Base-by-base conservation (phyloP, 2,329 filamentous ascomycete species). In the Xylogone sp. region DNA sequence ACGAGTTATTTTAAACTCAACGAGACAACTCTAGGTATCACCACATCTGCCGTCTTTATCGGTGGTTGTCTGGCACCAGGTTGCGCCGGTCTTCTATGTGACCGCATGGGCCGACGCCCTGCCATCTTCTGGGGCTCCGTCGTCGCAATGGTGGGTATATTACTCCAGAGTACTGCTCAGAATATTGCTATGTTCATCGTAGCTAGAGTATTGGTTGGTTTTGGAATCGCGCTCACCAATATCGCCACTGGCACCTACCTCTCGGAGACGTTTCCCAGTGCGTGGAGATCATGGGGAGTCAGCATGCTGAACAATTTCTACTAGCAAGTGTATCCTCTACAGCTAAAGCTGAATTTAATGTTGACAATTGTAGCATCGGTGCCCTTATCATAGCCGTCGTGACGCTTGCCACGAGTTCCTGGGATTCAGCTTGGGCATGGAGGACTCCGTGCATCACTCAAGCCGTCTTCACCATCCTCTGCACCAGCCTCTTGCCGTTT, bases 11-110 rank as follows among this genome's bases (percentile, higher is more conserved):
- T 82, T 64, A 58, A 71, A 3, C 71, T 82, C 8, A 79, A 66
- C n/a, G 62, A 73, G 1, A 71, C 74, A 0, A 79, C 77, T 0
- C 75, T 70, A 0, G 77, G 75, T 2, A 68, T 82, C n/a, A 81
- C 80, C 56, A 81, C 76, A 4, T 73, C 77, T 0, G 75, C 75
- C 2, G 72, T 75, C n/a, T 81, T 74, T 60, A 75, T 82, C 47
- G 78, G 78, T 13, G 70, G 71, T 42, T 66, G 72, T 39, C 47
- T 80, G 8, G 73, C 70, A 10, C 69, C 69, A 1, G 57, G 77
- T 7, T 55, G 72, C 21, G 68, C 68, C 3, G 73, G 46, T 22
- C 24, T 42, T 22, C 47, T 71, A 16, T 68, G 66, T 24, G 72
- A 67, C 53, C 60, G 63, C 42, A 67, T 64, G 19, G 74, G 74